phyloP scores from a whole-genome alignment of 163 green algal species.

The Volvox carteri region DNA sequence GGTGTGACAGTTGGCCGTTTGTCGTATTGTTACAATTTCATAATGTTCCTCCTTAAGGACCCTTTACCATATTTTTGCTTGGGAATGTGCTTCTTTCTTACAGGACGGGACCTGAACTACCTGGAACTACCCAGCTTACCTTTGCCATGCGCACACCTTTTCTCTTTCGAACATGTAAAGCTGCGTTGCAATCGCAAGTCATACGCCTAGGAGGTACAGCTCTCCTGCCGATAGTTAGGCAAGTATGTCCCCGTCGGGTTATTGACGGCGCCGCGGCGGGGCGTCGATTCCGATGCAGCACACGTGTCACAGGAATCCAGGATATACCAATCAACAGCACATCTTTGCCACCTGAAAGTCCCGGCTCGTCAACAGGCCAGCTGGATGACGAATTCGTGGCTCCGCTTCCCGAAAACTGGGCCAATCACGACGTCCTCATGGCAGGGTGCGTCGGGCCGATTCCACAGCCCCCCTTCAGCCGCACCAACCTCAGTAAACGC shows the following conservation, averaged over 20 bases:
- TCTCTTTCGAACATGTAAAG: background rate
- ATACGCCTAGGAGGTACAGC: background rate
- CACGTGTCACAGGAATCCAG: background rate
- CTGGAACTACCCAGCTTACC: no score
- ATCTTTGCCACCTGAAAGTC: background rate
- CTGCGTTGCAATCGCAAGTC: background rate
- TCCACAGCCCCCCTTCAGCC: background rate
- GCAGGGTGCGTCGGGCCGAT: constrained; percentile 35
- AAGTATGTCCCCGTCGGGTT: background rate
- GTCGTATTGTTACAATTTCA: background rate
- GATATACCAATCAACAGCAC: constrained; percentile 30
- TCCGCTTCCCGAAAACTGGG: constrained; percentile 52
- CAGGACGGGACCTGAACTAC: no score
- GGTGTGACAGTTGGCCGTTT: constrained; percentile 12
- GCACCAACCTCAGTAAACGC: no score
- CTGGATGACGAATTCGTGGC: constrained; percentile 34
- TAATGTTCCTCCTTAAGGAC: background rate
- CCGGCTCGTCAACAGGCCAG: background rate
- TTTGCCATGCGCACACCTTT: background rate
- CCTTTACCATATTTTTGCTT: no score
- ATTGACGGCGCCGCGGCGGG: background rate
- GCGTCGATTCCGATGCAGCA: background rate
- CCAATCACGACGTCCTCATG: constrained; percentile 51
- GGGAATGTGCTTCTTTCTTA: no score
- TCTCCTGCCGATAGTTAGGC: background rate